Conservation (phyloP, 139 green algal genomes). For the Chlorella vulgaris region DNA sequence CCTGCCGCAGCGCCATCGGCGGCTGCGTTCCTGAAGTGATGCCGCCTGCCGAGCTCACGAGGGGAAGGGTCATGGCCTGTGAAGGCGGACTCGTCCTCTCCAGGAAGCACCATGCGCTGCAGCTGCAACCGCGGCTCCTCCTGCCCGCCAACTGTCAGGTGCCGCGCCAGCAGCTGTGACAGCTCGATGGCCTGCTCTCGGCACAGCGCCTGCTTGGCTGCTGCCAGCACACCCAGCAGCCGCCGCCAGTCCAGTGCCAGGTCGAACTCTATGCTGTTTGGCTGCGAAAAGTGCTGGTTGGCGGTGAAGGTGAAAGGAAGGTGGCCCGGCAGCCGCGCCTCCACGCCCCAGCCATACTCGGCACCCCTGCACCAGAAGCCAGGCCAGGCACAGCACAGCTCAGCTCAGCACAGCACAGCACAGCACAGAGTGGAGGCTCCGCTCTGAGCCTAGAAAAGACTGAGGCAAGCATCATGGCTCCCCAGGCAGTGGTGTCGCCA, state of each 20-base stretch:
- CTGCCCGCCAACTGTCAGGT: background rate
- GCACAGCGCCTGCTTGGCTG: slow-evolving; percentile 17
- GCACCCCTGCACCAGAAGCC: background rate
- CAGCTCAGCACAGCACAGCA: background rate
- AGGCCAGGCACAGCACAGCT: too few species aligned
- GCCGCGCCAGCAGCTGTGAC: background rate
- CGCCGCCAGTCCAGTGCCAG: slow-evolving; percentile 34
- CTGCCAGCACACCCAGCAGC: background rate
- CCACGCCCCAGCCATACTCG: slow-evolving; percentile 19
- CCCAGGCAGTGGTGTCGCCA: too few species aligned
- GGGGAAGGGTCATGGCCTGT: too few species aligned
- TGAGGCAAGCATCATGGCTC: too few species aligned
- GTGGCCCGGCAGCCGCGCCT: slow-evolving; percentile 22
- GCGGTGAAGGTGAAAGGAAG: background rate
- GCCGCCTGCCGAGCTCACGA: too few species aligned
- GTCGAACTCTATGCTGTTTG: slow-evolving; percentile 41
- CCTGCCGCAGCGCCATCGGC: too few species aligned
- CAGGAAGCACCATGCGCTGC: too few species aligned
- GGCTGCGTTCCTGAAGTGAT: too few species aligned
- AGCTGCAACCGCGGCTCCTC: too few species aligned
- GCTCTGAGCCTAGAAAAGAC: too few species aligned
- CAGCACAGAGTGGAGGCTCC: background rate
- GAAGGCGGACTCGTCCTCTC: too few species aligned
- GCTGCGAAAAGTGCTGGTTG: slow-evolving; percentile 39
- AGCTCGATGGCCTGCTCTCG: slow-evolving; percentile 4